A percentile compares a stretch with the other conserved stretches of the same genome.
These are phyloP conservation scores for Aspergillus fructus DNA, from an alignment of 2,329 filamentous ascomycete genomes.

Conservation along the genomic window DNA sequence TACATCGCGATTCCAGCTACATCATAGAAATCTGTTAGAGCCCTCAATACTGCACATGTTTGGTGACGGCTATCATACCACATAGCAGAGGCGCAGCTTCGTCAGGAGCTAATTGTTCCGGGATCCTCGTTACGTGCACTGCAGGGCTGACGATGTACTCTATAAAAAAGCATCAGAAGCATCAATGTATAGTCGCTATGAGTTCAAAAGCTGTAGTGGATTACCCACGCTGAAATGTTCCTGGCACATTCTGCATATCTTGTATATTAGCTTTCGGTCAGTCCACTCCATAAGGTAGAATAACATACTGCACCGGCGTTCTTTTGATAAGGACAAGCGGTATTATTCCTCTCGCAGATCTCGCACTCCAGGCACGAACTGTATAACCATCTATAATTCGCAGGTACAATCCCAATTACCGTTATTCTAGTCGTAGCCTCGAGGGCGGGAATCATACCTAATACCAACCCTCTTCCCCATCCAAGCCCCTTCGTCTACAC, in stretches of 20 bases:
- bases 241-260: conserved; percentile 32
- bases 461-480: conserved; percentile 33
- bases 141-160: conserved; percentile 39
- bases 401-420: not conserved
- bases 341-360: conserved; percentile 39
- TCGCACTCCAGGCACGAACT: conserved; percentile 40
- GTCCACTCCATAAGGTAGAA: not conserved
- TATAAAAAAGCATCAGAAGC: not conserved
- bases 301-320: conserved; percentile 37
- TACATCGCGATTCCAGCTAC: conserved; percentile 41
- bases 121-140: conserved; percentile 37
- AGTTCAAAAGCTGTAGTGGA: not conserved
- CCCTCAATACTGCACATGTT: not conserved
- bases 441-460: conserved; percentile 14
- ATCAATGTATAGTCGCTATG: not conserved
- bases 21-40: not conserved
- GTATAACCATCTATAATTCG: conserved; percentile 35
- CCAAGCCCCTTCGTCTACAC: conserved; percentile 28
- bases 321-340: conserved; percentile 38
- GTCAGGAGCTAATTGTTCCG: conserved; percentile 30
- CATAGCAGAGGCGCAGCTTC: conserved; percentile 38
- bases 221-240: conserved; percentile 37
- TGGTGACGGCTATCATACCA: conserved; percentile 22
- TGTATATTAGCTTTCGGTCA: not conserved
- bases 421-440: not conserved